These are phyloP conservation scores for Penicillium sp. DNA, from an alignment of 2,329 filamentous ascomycete genomes.

Conservation along the genomic window DNA sequence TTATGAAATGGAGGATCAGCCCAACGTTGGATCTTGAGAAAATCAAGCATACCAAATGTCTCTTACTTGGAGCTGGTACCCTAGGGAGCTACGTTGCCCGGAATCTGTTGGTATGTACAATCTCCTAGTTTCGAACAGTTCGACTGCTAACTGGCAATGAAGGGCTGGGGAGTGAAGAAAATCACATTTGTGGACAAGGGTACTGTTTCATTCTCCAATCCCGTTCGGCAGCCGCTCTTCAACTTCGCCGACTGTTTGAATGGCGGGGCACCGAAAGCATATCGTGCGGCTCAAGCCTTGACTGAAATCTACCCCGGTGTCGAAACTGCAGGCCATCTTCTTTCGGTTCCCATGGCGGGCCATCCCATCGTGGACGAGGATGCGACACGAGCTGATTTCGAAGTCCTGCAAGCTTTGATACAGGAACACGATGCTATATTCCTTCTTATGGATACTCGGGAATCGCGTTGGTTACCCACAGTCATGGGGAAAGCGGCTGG, in stretches of 20 bases:
- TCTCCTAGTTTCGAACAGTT: neutral
- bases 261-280: slow-evolving; percentile 81
- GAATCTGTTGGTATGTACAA: slow-evolving; percentile 64
- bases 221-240: slow-evolving; percentile 90
- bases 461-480: slow-evolving; percentile 92
- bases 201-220: slow-evolving; percentile 91
- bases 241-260: slow-evolving; percentile 83
- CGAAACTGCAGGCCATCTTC: slow-evolving; percentile 71
- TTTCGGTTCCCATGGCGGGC: slow-evolving; percentile 93
- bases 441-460: slow-evolving; percentile 93
- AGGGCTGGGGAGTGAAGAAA: slow-evolving; percentile 89
- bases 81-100: slow-evolving; percentile 91
- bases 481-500: slow-evolving; percentile 90
- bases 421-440: slow-evolving; percentile 89
- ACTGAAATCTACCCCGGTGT: slow-evolving; percentile 88
- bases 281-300: slow-evolving; percentile 74
- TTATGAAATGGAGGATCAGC: slow-evolving; percentile 98
- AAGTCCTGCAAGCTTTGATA: slow-evolving; percentile 70
- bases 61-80: slow-evolving; percentile 88
- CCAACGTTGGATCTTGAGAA: slow-evolving; percentile 82
- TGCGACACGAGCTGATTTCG: slow-evolving; percentile 70
- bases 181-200: slow-evolving; percentile 97
- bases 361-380: slow-evolving; percentile 76
- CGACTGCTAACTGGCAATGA: neutral
- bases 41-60: slow-evolving; percentile 85